phyloP scores from a whole-genome alignment of 2,329 filamentous ascomycete species.

The Paraconiothyrium brasiliense region DNA sequence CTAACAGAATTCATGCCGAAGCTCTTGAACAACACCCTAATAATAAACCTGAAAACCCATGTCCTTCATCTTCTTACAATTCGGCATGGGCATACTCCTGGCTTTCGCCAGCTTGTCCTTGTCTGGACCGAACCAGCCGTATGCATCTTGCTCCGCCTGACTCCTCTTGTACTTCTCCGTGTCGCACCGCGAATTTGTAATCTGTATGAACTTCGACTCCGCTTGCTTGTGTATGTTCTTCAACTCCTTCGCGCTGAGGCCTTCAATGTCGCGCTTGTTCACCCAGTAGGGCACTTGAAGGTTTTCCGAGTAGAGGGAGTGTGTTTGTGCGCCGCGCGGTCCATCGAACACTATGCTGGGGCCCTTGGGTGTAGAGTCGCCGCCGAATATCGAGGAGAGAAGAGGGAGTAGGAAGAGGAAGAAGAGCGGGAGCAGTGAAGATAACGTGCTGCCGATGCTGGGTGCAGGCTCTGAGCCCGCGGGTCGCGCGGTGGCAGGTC shows the following conservation, averaged over 20 bases:
- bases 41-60: constrained; percentile 44
- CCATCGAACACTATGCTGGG: constrained; percentile 81
- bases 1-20: background rate
- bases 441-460: constrained; percentile 63
- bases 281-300: constrained; percentile 85
- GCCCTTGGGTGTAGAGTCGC: constrained; percentile 61
- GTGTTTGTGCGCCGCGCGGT: constrained; percentile 75
- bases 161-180: constrained; percentile 73
- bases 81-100: constrained; percentile 66
- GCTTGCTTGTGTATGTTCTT: constrained; percentile 78
- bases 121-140: constrained; percentile 88
- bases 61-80: constrained; percentile 65
- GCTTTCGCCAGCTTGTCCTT: constrained; percentile 80
- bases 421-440: constrained; percentile 85
- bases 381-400: constrained; percentile 78
- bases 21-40: background rate
- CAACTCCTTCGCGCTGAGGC: constrained; percentile 75
- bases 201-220: constrained; percentile 75
- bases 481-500: constrained; percentile 70
- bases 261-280: constrained; percentile 78
- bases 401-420: constrained; percentile 83
- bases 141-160: constrained; percentile 77
- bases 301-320: constrained; percentile 74
- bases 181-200: constrained; percentile 76
- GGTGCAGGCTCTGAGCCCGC: constrained; percentile 60